Conservation (phyloP, 805 yeast species). For the Saccharomycopsis microspora region DNA sequence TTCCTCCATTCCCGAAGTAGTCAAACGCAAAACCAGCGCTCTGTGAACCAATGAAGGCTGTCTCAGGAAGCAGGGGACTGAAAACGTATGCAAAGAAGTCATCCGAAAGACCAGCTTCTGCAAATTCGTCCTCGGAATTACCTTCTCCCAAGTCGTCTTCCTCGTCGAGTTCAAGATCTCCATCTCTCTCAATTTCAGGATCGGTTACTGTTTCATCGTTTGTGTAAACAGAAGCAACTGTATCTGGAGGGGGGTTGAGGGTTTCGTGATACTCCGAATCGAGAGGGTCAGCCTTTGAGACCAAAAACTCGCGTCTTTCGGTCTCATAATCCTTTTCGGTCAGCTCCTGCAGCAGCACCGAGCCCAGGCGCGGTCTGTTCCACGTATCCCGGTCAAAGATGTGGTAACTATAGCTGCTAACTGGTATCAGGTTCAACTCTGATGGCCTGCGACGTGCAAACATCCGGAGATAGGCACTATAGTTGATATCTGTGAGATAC, state of each 20-base stretch:
- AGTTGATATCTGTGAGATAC: slow-evolving; percentile 10
- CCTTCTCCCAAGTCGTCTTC: slow-evolving; percentile 1
- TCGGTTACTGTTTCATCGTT: not conserved
- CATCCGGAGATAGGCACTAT: slow-evolving; percentile 1
- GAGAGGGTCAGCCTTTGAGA: too few species aligned
- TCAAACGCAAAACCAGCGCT: too few species aligned
- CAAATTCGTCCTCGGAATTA: not conserved
- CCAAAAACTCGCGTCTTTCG: too few species aligned
- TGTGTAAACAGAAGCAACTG: too few species aligned
- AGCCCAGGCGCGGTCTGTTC: not conserved
- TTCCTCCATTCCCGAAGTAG: not conserved
- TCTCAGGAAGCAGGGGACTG: too few species aligned
- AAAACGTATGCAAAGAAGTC: not conserved
- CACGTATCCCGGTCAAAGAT: not conserved
- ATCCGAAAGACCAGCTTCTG: slow-evolving; percentile 1
- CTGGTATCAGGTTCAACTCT: not conserved
- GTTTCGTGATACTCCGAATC: too few species aligned
- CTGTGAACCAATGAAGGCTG: too few species aligned
- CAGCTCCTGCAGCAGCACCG: too few species aligned
- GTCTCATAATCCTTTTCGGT: too few species aligned
- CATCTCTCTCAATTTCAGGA: slow-evolving; percentile 1
- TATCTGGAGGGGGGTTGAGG: too few species aligned
- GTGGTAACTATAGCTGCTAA: not conserved
- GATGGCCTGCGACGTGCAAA: not conserved
- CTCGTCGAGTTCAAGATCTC: not conserved